These are phyloP conservation scores for Emergomyces pasteurianus DNA, from an alignment of 2,329 filamentous ascomycete genomes.

Conservation along the genomic window DNA sequence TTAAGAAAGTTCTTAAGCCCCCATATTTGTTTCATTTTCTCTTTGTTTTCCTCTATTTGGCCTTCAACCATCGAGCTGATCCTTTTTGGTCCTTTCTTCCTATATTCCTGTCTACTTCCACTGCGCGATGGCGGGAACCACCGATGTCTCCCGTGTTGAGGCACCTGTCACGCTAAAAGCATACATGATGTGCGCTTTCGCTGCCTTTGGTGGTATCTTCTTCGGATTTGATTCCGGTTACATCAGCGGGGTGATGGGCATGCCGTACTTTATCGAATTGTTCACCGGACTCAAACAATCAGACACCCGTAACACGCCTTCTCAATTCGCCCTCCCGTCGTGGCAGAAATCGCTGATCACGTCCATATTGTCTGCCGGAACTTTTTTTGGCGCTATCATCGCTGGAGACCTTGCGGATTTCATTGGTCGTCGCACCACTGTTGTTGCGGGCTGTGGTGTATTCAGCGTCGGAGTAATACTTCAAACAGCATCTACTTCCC, in stretches of 20 bases:
- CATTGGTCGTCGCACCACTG: conserved; percentile 52
- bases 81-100: neutral
- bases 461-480: conserved; percentile 58
- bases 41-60: neutral
- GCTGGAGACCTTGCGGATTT: conserved; percentile 66
- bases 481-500: conserved; percentile 46
- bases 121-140: conserved; percentile 23
- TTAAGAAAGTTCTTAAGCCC: neutral
- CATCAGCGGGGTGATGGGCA: conserved; percentile 41
- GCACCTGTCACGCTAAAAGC: conserved; percentile 48
- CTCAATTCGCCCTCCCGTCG: conserved; percentile 33
- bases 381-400: conserved; percentile 67
- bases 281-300: conserved; percentile 17
- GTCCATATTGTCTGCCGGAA: conserved; percentile 65
- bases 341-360: conserved; percentile 51
- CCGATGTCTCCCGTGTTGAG: conserved; percentile 44
- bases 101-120: neutral
- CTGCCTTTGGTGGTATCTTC: conserved; percentile 49
- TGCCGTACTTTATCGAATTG: conserved; percentile 34
- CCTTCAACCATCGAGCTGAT: neutral
- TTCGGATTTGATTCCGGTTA: conserved; percentile 50
- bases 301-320: conserved; percentile 8
- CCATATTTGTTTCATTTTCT: neutral
- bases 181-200: conserved; percentile 49
- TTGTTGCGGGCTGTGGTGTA: conserved; percentile 58